Evolutionary conservation across 176 grass and related monocot species (phyloP), one percentile per base, ranked within the genome.

Genomic region (Secale cereale): DNA sequence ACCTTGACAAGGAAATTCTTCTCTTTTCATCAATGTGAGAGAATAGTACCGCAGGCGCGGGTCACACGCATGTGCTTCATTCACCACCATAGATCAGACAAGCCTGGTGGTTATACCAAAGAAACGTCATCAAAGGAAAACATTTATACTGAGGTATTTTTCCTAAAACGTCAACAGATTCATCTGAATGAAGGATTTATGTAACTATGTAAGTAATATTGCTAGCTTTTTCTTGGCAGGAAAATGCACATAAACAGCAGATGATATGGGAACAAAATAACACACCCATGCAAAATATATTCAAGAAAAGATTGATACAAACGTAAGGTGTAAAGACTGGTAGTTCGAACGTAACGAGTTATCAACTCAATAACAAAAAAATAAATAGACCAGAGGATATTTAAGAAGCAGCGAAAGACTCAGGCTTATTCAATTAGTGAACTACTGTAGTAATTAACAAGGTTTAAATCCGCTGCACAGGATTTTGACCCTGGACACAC

Each of bases 381-480:
- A 12, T 12, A 50, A 50, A 41, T 12, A 41, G 40, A 41, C 40
- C 40, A 41, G 40, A 11, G 40, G 40, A 41, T 41, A 2, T 41
- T 41, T 12, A 41, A 41, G 40, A 41, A 41, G 10, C 40, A 12
- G 40, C 14, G 12, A 72, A 27, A 45, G 10, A 39, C 8, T 39
- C 20, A n/a, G 10, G 33, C 36, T 39, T 70, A 39, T 74, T 46
- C 25, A 8, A 48, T 29, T 8, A 25, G 25, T 5, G 41, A 48
- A 74, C 45, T 72, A n/a, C n/a, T n/a, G n/a, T n/a, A n/a, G n/a
- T n/a, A 39, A 4, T 13, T 74, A 48, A 74, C 71, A 74, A 74
- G 25, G 41, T 73, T 73, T 8, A 74, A 73, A 29, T 74, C 15
- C 27, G 26, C 7, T 8, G 4, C 25, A 74, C 14, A 50, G 25